A percentile compares a stretch with the other conserved stretches of the same genome.
These are phyloP conservation scores for Tricholoma flavovirens DNA, from an alignment of 768 basidiomycete species.

Conservation along the genomic window DNA sequence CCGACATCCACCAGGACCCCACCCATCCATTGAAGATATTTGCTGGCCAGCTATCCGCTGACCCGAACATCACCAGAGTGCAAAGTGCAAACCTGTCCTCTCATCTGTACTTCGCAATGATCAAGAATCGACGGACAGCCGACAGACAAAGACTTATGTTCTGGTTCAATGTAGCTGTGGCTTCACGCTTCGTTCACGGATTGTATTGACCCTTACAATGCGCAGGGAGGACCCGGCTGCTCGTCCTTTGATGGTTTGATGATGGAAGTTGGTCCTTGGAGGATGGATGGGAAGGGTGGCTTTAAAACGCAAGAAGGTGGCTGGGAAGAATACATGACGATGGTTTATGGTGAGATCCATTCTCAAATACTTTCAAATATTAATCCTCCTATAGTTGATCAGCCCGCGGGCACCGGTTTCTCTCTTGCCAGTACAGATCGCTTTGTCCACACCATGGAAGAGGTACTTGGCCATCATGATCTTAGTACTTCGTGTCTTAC, in stretches of 20 bases:
- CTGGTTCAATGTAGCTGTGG: conserved; percentile 90
- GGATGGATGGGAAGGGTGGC: conserved; percentile 64
- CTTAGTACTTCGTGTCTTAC: not conserved
- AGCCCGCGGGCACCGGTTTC: conserved; percentile 94
- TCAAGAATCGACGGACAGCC: conserved; percentile 82
- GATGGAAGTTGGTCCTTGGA: conserved; percentile 98
- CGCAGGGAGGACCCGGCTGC: conserved; percentile 92
- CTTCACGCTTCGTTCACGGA: not conserved
- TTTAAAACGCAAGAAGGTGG: conserved; percentile 77
- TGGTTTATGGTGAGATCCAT: conserved; percentile 74
- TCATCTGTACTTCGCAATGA: conserved; percentile 84
- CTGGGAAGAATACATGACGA: conserved; percentile 96
- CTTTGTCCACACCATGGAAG: conserved; percentile 73
- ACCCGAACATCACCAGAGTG: conserved; percentile 51
- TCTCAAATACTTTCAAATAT: conserved; percentile 1
- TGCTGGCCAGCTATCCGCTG: conserved; percentile 81
- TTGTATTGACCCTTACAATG: conserved; percentile 2
- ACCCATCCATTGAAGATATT: conserved; percentile 71
- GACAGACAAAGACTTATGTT: conserved; percentile 89
- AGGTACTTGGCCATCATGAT: conserved; percentile 33
- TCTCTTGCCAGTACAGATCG: conserved; percentile 84
- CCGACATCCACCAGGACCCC: conserved; percentile 71
- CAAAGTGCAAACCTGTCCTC: conserved; percentile 58
- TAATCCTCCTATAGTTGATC: conserved; percentile 65
- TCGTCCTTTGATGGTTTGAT: conserved; percentile 95